Base-by-base conservation (phyloP, 2,329 filamentous ascomycete species). In the Raffaelea ambrosiae region DNA sequence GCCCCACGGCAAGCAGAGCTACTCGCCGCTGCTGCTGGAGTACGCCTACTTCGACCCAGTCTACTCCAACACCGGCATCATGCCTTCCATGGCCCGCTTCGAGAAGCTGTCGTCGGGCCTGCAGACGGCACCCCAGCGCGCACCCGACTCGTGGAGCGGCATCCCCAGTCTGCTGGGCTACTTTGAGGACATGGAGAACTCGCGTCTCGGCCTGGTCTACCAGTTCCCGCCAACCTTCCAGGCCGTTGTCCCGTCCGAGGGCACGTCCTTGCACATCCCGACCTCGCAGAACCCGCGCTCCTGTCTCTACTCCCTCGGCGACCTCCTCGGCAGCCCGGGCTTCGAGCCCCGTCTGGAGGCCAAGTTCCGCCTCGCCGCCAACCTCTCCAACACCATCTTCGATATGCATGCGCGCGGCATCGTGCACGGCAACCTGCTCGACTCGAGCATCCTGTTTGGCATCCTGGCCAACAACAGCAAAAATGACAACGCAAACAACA, bases 141-240 rank as follows among this genome's bases (percentile, higher is more conserved):
- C 16, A 10, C 7, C 14, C 4, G 72, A 66, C 21, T 73, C 81
- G 2, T 85, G 74, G 71, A 81, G 75, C 59, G 71, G 86, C 53
- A 58, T 83, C 10, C 77, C 81, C 16, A 72, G 75, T 20, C 66
- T 84, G 40, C 64, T 84, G 13, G 81, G 78, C 3, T 90, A 88
- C 58, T 88, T 88, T 56, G 85, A 90, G 59, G 86, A 90, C 56
- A 72, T 84, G 46, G 75, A 79, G 18, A 71, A 78, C 46, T 81
- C 86, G 1, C 75, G 86, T 10, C 77, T 88, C 47, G 86, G 86
- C 5, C 70, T 91, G 11, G 75, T 91, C 11, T 91, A 88, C 57
- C 81, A 85, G 44, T 77, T 90, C 26, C 86, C 86, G 2, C 72
- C 76, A 1, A 70, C 74, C 9, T 84, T 86, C 63, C 74, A 77